Conservation (phyloP, 2,329 filamentous ascomycete species). For the Septoria petroselini region DNA sequence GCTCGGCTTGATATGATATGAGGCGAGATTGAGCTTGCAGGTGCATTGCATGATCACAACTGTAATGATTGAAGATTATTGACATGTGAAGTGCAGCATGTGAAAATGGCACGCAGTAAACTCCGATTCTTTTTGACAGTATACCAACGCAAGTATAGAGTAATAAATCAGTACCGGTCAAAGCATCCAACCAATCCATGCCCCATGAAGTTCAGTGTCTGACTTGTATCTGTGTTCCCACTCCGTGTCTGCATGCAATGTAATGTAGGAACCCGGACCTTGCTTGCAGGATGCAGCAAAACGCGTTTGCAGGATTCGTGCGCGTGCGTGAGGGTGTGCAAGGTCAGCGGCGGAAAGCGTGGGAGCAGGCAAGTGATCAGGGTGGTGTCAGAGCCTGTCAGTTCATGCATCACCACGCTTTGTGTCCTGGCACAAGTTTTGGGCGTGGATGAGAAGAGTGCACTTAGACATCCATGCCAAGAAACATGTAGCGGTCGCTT, state of each 20-base stretch:
- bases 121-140: background rate
- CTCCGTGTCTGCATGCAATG: constrained; percentile 5
- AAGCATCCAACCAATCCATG: constrained; percentile 1
- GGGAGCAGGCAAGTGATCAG: constrained; percentile 1
- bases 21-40: constrained; percentile 4
- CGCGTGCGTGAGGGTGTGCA: no score
- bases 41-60: background rate
- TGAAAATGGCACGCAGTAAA: background rate
- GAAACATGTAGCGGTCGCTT: constrained; percentile 78
- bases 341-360: no score
- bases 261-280: constrained; percentile 12
- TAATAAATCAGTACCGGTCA: background rate
- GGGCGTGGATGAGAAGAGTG: background rate
- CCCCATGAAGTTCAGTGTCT: constrained; percentile 4
- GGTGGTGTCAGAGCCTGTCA: constrained; percentile 1
- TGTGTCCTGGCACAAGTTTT: background rate
- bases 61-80: no score
- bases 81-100: no score
- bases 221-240: background rate
- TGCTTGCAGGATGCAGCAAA: constrained; percentile 5
- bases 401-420: background rate
- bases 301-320: constrained; percentile 8
- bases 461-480: constrained; percentile 79
- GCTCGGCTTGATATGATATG: background rate
- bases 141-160: background rate